Evolutionary conservation across 169 alveolate species (phyloP).

Genomic region (Plasmodium berghei): DNA sequence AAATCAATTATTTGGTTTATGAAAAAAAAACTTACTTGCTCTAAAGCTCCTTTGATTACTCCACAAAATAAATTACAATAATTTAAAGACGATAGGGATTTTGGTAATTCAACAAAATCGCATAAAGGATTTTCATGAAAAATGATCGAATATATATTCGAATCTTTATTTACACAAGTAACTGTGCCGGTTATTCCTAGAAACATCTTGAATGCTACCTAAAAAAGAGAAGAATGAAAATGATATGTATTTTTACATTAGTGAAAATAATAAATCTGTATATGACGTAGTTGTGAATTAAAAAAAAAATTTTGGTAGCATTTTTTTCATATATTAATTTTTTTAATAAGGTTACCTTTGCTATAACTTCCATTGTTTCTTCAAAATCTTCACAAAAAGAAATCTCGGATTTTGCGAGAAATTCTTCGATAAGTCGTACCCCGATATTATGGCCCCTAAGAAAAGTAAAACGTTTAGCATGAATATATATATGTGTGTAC

Average conservation of each 20-base stretch:
- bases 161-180: slow-evolving; percentile 79
- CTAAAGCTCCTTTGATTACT: slow-evolving; percentile 85
- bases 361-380: slow-evolving; percentile 86
- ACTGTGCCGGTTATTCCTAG: slow-evolving; percentile 85
- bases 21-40: slow-evolving; percentile 76
- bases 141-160: slow-evolving; percentile 78
- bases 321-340: not conserved
- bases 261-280: not conserved
- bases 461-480: not conserved
- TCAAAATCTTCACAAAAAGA: slow-evolving; percentile 83
- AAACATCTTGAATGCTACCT: slow-evolving; percentile 88
- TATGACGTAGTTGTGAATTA: not conserved
- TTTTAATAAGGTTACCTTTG: slow-evolving; percentile 77
- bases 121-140: slow-evolving; percentile 86
- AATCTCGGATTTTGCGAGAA: slow-evolving; percentile 83
- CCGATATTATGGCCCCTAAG: slow-evolving; percentile 86
- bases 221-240: not conserved
- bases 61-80: slow-evolving; percentile 85
- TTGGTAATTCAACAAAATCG: slow-evolving; percentile 86
- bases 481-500: not conserved
- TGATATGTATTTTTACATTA: not conserved
- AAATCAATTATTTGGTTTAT: too few species aligned
- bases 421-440: slow-evolving; percentile 82
- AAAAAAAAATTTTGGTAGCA: not conserved
- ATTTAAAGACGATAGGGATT: slow-evolving; percentile 79